phyloP scores from a whole-genome alignment of 768 basidiomycete genomes.

The Amanita rimosa region DNA sequence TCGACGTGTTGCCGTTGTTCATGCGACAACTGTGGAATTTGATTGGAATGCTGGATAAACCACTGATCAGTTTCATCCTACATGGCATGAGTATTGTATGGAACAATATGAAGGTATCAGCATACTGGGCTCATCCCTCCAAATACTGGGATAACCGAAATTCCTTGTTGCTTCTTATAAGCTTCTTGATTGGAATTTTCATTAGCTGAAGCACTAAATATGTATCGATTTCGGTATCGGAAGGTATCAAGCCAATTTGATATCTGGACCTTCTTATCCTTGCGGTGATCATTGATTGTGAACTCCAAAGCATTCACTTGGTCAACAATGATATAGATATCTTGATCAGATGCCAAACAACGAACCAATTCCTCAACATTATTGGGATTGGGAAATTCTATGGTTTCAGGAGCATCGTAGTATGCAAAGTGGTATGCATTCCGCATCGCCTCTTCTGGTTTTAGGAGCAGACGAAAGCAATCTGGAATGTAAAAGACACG shows the following conservation, averaged over 20 bases:
- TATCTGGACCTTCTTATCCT: background rate
- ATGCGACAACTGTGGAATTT: slow-evolving; percentile 8
- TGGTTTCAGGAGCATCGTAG: too few species aligned
- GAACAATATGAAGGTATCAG: slow-evolving; percentile 7
- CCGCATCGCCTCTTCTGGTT: slow-evolving; percentile 3
- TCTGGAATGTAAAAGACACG: slow-evolving; percentile 10
- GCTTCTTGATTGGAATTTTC: slow-evolving; percentile 8
- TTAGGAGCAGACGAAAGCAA: slow-evolving; percentile 5
- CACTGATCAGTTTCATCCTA: slow-evolving; percentile 10
- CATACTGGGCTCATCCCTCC: slow-evolving; percentile 10
- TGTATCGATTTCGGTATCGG: slow-evolving; percentile 5
- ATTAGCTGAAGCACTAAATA: slow-evolving; percentile 11
- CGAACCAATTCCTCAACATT: too few species aligned
- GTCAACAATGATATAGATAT: slow-evolving; percentile 10
- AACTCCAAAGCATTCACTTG: slow-evolving; percentile 9
- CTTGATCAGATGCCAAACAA: too few species aligned
- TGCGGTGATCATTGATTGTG: background rate
- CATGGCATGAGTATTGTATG: slow-evolving; percentile 7
- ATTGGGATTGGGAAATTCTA: too few species aligned
- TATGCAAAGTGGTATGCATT: slow-evolving; percentile 7
- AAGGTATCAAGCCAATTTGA: background rate
- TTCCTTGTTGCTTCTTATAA: slow-evolving; percentile 9
- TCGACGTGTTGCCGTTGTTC: slow-evolving; percentile 9
- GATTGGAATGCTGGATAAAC: slow-evolving; percentile 6
- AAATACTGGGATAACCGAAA: slow-evolving; percentile 5